Evolutionary conservation across 1,284 basidiomycete genomes (phyloP), one percentile per base, ranked within the genome.

Genomic region (Irpex sp.): DNA sequence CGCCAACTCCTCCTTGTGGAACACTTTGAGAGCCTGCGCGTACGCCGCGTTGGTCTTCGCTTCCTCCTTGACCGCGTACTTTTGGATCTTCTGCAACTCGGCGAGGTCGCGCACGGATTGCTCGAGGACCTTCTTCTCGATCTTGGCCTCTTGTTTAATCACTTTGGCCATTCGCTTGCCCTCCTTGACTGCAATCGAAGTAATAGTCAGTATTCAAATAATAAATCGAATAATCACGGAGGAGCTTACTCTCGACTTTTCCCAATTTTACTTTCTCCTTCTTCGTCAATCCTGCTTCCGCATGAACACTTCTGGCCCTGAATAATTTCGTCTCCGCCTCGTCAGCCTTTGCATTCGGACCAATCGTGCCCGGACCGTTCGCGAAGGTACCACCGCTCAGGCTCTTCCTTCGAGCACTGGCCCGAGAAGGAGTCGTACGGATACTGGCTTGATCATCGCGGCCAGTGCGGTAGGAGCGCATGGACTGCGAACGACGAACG

Each of bases 11-110:
- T 76, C 71, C 67, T 83, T 84, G 67, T 81, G 82, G 69, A 80
- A 81, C 3, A 71, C 71, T 3, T 73, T 65, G 11, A 82, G 69
- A 0, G 79, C 71, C 61, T 78, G 81, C n/a, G 77, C 72, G 62
- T 85, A 83, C 3, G 69, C 62, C 0, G 77, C 65, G 33, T 83
- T 79, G 1, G 78, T 74, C 63, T 77, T 79, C 2, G 75, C 73
- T 68, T 86, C 84, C 63, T 78, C 80, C 76, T 83, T 83, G 63
- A 85, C 75, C 0, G 83, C 79, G 3, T 70, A 72, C 67, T 80
- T 82, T 71, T 86, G 85, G 21, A 83, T 67, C 71, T 77, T 79
- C 68, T 86, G 84, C 5, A 85, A 68, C 47, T 82, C 79, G 1
- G 75, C 73, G n/a, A 86, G 78, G 66, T 88, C 84, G 36, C 75